These are phyloP conservation scores for Cardamine resedifolia DNA, from an alignment of 345 rosid genomes.

Conservation along the genomic window DNA sequence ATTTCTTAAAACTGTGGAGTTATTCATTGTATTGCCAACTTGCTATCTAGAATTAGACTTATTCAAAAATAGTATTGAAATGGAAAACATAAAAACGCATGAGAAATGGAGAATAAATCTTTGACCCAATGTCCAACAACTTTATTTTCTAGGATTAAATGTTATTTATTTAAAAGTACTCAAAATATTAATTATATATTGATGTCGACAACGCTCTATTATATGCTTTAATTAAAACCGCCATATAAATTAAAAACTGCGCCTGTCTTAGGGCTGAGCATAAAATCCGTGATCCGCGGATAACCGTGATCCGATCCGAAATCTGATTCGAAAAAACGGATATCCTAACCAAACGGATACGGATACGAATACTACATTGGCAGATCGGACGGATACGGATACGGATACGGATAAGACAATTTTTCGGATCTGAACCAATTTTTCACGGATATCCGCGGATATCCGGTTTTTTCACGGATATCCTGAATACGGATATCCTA, in stretches of 20 bases:
- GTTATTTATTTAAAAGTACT: background rate
- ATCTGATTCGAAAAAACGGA: too few species aligned
- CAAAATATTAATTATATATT: background rate
- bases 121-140: conserved; percentile 30
- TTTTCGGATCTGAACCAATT: too few species aligned
- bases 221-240: conserved; percentile 27
- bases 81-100: conserved; percentile 35
- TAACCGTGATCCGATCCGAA: too few species aligned
- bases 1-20: background rate
- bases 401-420: too few species aligned
- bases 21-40: conserved; percentile 30
- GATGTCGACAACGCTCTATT: conserved; percentile 11
- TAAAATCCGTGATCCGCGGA: too few species aligned
- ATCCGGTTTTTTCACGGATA: too few species aligned
- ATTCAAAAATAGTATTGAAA: conserved; percentile 19
- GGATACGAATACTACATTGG: too few species aligned
- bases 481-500: too few species aligned
- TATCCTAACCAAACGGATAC: too few species aligned
- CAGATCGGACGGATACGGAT: too few species aligned
- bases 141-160: background rate
- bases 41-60: conserved; percentile 23
- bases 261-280: too few species aligned
- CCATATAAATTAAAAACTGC: background rate
- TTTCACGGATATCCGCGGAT: too few species aligned
- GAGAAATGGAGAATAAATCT: conserved; percentile 36